A percentile compares a stretch with the other conserved stretches of the same genome.
These are phyloP conservation scores for Colletotrichum siamense DNA, from an alignment of 2,329 filamentous ascomycete genomes.

Conservation along the genomic window DNA sequence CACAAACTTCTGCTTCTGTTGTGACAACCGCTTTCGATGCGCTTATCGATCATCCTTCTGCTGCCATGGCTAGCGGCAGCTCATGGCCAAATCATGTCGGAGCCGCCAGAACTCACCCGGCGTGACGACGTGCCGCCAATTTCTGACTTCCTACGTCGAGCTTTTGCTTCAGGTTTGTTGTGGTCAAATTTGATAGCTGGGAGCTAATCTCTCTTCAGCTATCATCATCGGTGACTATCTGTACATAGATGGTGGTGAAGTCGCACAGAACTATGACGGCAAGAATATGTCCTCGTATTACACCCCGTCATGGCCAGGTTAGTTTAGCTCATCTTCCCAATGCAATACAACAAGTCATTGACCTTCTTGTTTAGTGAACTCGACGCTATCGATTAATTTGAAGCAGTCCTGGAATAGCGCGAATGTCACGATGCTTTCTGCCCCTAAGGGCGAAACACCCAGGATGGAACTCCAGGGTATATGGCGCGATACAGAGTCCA, in stretches of 20 bases:
- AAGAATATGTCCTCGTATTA: slow-evolving; percentile 9
- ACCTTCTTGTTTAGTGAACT: slow-evolving; percentile 28
- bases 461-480: slow-evolving; percentile 32
- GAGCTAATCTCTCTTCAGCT: slow-evolving; percentile 19
- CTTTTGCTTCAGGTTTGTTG: background rate
- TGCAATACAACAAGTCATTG: background rate
- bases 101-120: background rate
- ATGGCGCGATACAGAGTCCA: slow-evolving; percentile 34
- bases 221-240: slow-evolving; percentile 38
- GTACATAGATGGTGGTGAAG: slow-evolving; percentile 42
- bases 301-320: background rate
- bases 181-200: background rate
- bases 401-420: slow-evolving; percentile 38
- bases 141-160: background rate
- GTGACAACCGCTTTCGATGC: background rate
- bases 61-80: background rate
- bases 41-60: too few species aligned
- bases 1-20: accelerated
- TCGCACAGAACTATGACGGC: slow-evolving; percentile 31
- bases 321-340: background rate
- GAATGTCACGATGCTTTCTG: slow-evolving; percentile 32
- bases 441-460: slow-evolving; percentile 31
- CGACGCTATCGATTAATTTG: slow-evolving; percentile 38
- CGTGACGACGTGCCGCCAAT: background rate
- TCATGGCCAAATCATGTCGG: background rate